Base-by-base conservation (phyloP, 768 basidiomycete genomes). In the Fistulinella prunicolor region DNA sequence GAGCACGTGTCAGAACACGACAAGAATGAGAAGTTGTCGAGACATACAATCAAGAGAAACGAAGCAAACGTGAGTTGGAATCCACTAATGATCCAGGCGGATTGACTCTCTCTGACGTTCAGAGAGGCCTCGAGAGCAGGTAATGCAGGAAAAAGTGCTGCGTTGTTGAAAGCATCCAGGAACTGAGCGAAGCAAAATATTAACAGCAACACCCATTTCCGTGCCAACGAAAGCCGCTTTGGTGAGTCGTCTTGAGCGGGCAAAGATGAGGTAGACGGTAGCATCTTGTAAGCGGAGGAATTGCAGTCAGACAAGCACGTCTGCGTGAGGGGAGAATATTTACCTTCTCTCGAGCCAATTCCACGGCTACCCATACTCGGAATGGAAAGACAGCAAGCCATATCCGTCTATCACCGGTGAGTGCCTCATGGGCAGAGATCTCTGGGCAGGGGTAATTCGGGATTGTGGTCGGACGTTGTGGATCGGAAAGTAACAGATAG, bases 11-110 rank as follows among this genome's bases (percentile, higher is more conserved):
- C 22, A 63, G 49, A 43, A 46, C 32, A 37, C n/a, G 35, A 46
- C 19, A 2, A 7, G 22, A 20, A 14, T 35, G 10, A 43, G 26
- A 37, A 28, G 4, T 21, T 9, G 12, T 24, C 0, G 20, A 44
- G 26, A 54, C 59, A 19, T 49, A 63, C 59, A 10, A 63, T 53
- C 23, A 63, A 38, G 16, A 63, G 58, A 44, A 76, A 69, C 2
- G 76, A 65, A 10, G 77, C 71, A 57, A 76, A 78, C 2, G 77
- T 77, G 24, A 78, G 61, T 35, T 75, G 71, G 49, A 70, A 76
- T 12, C 72, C 74, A 36, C 71, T 69, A 21, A 74, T 55, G 4
- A 76, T 46, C 76, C 77, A 78, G 28, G 67, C 64, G 3, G 60
- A 64, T 39, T 70, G 61, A 41, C 59, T 46, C 26, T 62, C 42